Evolutionary conservation across 2,329 filamentous ascomycete species (phyloP), one percentile per base, ranked within the genome.

Genomic region (Dactylonectria macrodidyma): DNA sequence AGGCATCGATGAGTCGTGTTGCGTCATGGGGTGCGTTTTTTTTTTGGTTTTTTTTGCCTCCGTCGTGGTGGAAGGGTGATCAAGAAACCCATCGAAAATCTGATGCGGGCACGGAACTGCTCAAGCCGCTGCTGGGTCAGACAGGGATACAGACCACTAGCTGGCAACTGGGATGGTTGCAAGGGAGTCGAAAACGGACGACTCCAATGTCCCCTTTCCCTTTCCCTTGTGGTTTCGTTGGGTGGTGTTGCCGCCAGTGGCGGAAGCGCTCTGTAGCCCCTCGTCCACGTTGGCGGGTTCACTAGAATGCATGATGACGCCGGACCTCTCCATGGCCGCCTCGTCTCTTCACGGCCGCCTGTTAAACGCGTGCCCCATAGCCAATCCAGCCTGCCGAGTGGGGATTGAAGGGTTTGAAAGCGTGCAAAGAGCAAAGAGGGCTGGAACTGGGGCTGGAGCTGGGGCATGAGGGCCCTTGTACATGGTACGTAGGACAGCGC

Each of bases 281-380:
- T 41, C 50, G 33, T 34, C 50, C 50, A 52, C 50, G 50, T 52
- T 26, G 50, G 56, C 56, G 30, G 38, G 50, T 50, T 65, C 62
- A 55, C 50, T 48, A 55, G 48, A 46, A 65, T 66, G 63, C 63
- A 66, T 60, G 57, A 66, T 66, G 63, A 66, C 63, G 63, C 52
- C 58, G n/a, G 50, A 51, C n/a, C 55, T 51, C 55, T 50, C 50
- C 54, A 60, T 16, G 47, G 46, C 19, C 19, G 19, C 19, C 19
- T 19, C 19, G 19, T 19, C 19, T 19, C 19, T 19, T 19, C 26
- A 30, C 26, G 26, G 26, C 26, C 26, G 26, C 26, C 26, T 30
- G 26, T 8, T 22, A 19, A 19, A 22, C n/a, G 22, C 30, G 24
- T 56, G 33, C 14, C 24, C 26, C 50, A 47, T 56, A 41, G 36